Evolutionary conservation across 371 early-diverging fungal genomes (phyloP), one percentile per base, ranked within the genome.

Genomic region (Batkoa obscura): DNA sequence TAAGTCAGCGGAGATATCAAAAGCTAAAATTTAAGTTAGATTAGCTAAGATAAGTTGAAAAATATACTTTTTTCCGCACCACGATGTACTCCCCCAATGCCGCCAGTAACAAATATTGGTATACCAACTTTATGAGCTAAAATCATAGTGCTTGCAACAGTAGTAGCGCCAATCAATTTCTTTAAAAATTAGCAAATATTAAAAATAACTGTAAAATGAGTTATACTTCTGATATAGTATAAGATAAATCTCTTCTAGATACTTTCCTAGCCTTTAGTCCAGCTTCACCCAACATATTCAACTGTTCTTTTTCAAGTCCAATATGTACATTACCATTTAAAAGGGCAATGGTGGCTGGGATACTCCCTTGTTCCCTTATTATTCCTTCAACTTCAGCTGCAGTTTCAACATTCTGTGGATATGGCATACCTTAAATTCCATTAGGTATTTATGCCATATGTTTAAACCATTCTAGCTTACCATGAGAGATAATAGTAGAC

Each of bases 41-140:
- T 38, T 15, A 36, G 17, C 9, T 37, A 32, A 35, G 8, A 23
- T 15, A 5, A 38, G 49, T 52, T 37, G 42, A 47, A 17, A 37
- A 17, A 43, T 72, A 68, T 77, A 68, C 83, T 78, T 36, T 65
- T 53, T 54, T 86, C 82, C 13, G 78, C 88, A 5, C 85, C 89
- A 10, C 94, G 75, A 58, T 94, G 95, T 15, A 90, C 95, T 38
- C 96, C 96, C 38, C 96, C 96, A 51, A 95, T 93, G 6, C 95
- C 96, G 15, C 96, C 96, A 1, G 96, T 94, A 13, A 87, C 93
- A 74, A 95, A 94, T 0, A 95, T 68, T 30, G 71, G 64, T 51
- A 95, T 91, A 5, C 90, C 92, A 2, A 83, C 86, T 42, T 68
- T 67, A 60, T 86, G 75, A 1, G 96, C 94, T 2, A 83, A 69